Evolutionary conservation across 805 yeast genomes (phyloP).

Genomic region (Barnettozyma salicaria): DNA sequence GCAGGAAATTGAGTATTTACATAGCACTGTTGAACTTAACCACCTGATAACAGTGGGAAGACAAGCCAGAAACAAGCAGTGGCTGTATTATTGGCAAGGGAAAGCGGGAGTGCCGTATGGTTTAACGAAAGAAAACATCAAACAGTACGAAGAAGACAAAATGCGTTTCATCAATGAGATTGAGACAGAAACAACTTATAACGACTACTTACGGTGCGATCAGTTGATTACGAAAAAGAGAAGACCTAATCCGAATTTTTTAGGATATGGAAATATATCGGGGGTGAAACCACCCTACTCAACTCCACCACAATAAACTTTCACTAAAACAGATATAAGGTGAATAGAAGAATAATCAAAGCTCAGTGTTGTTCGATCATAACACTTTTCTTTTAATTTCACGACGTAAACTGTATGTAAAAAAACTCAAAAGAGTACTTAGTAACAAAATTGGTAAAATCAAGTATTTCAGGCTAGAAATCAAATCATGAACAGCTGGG

Average conservation of each 20-base stretch:
- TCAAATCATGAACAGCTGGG: constrained; percentile 21
- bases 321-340: no score
- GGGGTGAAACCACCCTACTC: constrained; percentile 42
- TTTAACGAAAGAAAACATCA: constrained; percentile 22
- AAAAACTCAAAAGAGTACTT: constrained; percentile 34
- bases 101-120: constrained; percentile 37
- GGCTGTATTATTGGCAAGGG: constrained; percentile 43
- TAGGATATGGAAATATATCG: constrained; percentile 40
- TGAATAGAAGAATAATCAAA: no score
- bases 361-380: constrained; percentile 26
- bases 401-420: constrained; percentile 49
- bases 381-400: constrained; percentile 58
- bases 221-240: constrained; percentile 40
- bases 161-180: constrained; percentile 28
- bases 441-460: constrained; percentile 23
- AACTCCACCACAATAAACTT: no score
- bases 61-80: constrained; percentile 37
- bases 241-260: constrained; percentile 43
- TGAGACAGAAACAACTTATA: constrained; percentile 29
- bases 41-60: constrained; percentile 39
- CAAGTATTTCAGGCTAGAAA: constrained; percentile 23
- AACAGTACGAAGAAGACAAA: constrained; percentile 25
- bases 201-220: constrained; percentile 35
- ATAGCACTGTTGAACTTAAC: constrained; percentile 42
- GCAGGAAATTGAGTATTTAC: constrained; percentile 43